Evolutionary conservation across 352 stramenopile genomes (phyloP).

Genomic region (Globisporangium mamillatum): DNA sequence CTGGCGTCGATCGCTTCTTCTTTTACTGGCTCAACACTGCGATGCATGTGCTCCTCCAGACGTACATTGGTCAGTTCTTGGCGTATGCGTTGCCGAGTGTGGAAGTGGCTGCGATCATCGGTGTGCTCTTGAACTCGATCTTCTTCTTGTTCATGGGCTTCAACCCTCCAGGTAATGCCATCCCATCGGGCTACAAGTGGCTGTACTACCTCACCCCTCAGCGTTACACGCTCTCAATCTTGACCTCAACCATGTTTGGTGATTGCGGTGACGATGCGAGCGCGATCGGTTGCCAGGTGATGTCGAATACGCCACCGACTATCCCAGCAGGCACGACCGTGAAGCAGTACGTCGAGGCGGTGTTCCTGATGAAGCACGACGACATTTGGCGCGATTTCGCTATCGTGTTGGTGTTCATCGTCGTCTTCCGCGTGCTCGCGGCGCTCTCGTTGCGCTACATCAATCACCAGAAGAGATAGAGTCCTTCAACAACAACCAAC

Average conservation of each 20-base stretch:
- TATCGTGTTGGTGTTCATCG: conserved; percentile 11
- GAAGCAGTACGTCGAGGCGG: conserved; percentile 13
- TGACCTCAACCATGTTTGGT: background rate
- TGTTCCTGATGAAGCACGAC: conserved; percentile 26
- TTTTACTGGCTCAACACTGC: too few species aligned
- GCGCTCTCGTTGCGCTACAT: conserved; percentile 4
- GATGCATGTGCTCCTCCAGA: too few species aligned
- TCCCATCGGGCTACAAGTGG: background rate
- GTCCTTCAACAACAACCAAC: too few species aligned
- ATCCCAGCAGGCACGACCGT: conserved; percentile 15
- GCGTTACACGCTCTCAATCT: conserved; percentile 18
- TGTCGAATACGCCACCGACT: background rate
- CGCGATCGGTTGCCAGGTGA: background rate
- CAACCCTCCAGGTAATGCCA: background rate
- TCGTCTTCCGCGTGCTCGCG: conserved; percentile 9
- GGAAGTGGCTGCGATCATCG: too few species aligned
- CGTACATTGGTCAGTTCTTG: too few species aligned
- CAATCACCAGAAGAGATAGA: conserved; percentile 5
- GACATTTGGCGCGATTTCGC: conserved; percentile 20
- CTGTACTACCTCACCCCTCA: conserved; percentile 21
- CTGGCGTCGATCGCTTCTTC: too few species aligned
- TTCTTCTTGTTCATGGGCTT: too few species aligned
- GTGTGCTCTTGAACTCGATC: too few species aligned
- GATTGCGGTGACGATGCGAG: background rate
- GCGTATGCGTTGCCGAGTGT: too few species aligned